Percentiles rank a stretch among this genome's conserved stretches.
Conservation (phyloP, 139 green algal genomes). For the Chlorella vulgaris region DNA sequence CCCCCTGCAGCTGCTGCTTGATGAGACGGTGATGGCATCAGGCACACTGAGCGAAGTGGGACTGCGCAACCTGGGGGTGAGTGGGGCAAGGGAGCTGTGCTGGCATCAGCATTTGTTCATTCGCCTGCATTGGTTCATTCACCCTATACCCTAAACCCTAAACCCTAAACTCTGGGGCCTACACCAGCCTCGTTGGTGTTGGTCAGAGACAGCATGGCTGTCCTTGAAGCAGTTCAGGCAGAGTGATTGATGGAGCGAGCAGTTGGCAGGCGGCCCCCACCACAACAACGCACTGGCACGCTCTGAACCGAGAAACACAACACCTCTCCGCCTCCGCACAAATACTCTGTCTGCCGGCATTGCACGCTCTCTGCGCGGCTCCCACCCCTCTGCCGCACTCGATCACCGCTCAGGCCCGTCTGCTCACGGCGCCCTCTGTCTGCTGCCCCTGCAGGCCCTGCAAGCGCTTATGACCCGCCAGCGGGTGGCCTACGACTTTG, state of each 20-base stretch:
- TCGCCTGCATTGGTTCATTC: no score
- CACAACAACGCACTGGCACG: no score
- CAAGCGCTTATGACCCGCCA: slow-evolving; percentile 54
- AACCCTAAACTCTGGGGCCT: no score
- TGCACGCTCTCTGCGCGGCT: not conserved
- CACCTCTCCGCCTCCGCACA: no score
- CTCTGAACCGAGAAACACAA: no score
- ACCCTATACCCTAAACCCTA: not conserved
- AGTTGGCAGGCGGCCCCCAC: no score
- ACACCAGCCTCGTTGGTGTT: no score
- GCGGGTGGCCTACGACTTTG: slow-evolving; percentile 72
- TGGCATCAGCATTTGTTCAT: not conserved
- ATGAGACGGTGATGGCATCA: slow-evolving; percentile 68
- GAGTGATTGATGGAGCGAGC: no score
- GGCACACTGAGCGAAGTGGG: slow-evolving; percentile 64
- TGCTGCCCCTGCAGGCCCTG: slow-evolving; percentile 62
- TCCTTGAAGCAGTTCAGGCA: no score
- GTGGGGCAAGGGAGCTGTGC: no score
- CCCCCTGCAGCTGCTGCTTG: slow-evolving; percentile 60
- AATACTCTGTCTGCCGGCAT: no score
- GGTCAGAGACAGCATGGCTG: no score
- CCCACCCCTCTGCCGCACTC: not conserved
- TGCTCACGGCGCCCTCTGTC: not conserved
- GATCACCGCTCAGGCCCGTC: not conserved
- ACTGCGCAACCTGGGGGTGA: slow-evolving; percentile 53